These are phyloP conservation scores for Oldenlandia corymbosa DNA, from an alignment of 257 asterid genomes.

Conservation along the genomic window DNA sequence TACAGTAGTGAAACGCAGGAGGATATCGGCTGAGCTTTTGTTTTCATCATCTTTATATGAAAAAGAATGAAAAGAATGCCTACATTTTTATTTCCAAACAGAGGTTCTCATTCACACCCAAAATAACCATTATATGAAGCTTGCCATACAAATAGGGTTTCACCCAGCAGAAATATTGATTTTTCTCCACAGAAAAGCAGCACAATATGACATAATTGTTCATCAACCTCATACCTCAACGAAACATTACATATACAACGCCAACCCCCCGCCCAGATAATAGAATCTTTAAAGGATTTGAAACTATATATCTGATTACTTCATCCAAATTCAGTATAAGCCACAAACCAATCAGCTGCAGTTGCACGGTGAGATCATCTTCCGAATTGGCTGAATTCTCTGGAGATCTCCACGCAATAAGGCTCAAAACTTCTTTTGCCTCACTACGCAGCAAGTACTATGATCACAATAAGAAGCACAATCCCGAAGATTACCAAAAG, in stretches of 20 bases:
- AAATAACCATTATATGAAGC: no score
- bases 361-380: neutral
- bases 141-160: no score
- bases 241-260: neutral
- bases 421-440: neutral
- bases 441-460: slow-evolving; percentile 57
- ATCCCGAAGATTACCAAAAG: slow-evolving; percentile 82
- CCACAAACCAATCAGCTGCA: neutral
- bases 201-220: neutral
- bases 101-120: no score
- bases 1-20: no score
- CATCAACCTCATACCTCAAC: neutral
- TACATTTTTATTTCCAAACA: no score
- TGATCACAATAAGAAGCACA: slow-evolving; percentile 64
- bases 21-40: no score
- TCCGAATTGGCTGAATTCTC: neutral
- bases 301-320: neutral
- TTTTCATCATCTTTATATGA: no score
- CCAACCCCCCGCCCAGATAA: neutral
- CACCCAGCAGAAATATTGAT: no score
- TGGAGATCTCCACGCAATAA: neutral
- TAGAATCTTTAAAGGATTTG: neutral
- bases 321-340: neutral
- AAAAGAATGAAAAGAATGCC: no score
- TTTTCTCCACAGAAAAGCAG: neutral